phyloP scores from a whole-genome alignment of 768 basidiomycete species.

The Leccinum aurantiacum region DNA sequence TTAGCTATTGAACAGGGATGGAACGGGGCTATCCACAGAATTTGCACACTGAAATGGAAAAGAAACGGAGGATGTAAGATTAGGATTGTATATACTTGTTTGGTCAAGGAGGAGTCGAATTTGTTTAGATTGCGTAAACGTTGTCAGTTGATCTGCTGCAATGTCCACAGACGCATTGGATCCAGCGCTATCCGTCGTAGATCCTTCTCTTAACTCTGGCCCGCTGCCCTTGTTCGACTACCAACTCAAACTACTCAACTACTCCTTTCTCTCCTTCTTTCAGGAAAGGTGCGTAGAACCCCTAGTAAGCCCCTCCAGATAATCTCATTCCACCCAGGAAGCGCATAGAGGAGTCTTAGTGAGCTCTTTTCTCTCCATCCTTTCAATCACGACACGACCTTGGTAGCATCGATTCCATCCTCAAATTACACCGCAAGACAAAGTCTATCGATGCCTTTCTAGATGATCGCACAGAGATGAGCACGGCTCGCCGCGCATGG shows the following conservation, averaged over 20 bases:
- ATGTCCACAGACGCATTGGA: slow-evolving; percentile 30
- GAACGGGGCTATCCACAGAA: slow-evolving; percentile 50
- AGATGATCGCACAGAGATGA: slow-evolving; percentile 69
- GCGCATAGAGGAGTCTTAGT: slow-evolving; percentile 87
- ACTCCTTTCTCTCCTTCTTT: slow-evolving; percentile 83
- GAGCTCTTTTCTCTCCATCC: slow-evolving; percentile 25
- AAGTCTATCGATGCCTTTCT: slow-evolving; percentile 68
- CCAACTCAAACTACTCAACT: slow-evolving; percentile 61
- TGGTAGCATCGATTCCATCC: slow-evolving; percentile 69
- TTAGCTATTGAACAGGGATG: slow-evolving; percentile 42
- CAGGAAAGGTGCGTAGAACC: slow-evolving; percentile 64
- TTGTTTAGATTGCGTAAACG: neutral
- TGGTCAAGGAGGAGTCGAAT: slow-evolving; percentile 2
- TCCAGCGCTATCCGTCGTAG: slow-evolving; percentile 24
- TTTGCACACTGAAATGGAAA: slow-evolving; percentile 69
- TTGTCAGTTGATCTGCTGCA: neutral
- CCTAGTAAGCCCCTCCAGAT: slow-evolving; percentile 13
- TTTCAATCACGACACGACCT: slow-evolving; percentile 5
- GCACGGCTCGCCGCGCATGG: slow-evolving; percentile 74
- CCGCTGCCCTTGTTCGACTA: slow-evolving; percentile 71
- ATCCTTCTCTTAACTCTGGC: slow-evolving; percentile 38
- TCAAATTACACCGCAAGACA: slow-evolving; percentile 69
- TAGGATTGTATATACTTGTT: slow-evolving; percentile 27
- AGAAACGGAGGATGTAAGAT: slow-evolving; percentile 47
- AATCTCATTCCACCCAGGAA: slow-evolving; percentile 46